phyloP scores from a whole-genome alignment of 306 rosid genomes.

The Aeschynomene evenia region DNA sequence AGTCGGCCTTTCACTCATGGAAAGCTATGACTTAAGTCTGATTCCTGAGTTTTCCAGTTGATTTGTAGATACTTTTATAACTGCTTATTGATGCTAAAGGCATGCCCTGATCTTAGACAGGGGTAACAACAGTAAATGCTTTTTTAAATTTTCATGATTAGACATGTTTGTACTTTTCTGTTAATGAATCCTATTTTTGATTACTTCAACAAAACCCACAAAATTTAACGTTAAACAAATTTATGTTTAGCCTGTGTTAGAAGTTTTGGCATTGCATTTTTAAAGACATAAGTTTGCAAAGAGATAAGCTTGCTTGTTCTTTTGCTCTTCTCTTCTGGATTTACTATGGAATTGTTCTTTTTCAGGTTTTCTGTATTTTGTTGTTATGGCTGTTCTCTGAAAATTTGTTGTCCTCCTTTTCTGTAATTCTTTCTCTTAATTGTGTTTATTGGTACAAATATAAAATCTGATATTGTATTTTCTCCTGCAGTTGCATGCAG shows the following conservation, averaged over 20 bases:
- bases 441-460: background rate
- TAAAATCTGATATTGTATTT: constrained; percentile 14
- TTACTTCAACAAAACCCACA: too few relatives aligned
- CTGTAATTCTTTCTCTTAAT: background rate
- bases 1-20: too few relatives aligned
- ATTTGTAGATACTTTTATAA: too few relatives aligned
- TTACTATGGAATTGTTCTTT: background rate
- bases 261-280: constrained; percentile 16
- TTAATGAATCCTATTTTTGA: too few relatives aligned
- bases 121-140: background rate
- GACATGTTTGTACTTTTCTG: background rate
- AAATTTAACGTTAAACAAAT: background rate
- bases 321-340: background rate
- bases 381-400: background rate
- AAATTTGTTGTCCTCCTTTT: constrained; percentile 11
- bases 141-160: background rate
- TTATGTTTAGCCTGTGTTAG: constrained; percentile 15
- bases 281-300: background rate
- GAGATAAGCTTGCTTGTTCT: background rate
- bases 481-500: constrained; percentile 87
- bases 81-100: too few relatives aligned
- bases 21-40: too few relatives aligned
- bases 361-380: constrained; percentile 3
- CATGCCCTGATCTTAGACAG: too few relatives aligned
- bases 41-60: too few relatives aligned